A percentile compares a stretch with the other conserved stretches of the same genome.
phyloP scores from a whole-genome alignment of 352 stramenopile species.

The Phytophthora nicotianae region DNA sequence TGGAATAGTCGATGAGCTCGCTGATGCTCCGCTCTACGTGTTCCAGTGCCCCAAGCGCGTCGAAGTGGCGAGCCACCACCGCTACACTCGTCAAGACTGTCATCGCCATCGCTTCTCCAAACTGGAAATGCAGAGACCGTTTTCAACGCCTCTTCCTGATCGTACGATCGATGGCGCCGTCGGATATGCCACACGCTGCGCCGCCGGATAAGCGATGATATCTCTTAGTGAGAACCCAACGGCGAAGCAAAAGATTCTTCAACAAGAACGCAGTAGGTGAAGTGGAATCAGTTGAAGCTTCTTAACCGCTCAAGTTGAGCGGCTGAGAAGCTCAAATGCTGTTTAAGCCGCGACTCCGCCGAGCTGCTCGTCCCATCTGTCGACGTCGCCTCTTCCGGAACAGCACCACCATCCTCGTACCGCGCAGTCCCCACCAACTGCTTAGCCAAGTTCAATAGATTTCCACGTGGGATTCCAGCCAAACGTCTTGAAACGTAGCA shows the following conservation, averaged over 20 bases:
- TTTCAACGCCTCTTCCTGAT: slow-evolving; percentile 18
- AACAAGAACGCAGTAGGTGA: neutral
- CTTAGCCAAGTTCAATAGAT: neutral
- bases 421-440: neutral
- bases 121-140: slow-evolving; percentile 11
- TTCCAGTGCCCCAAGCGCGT: slow-evolving; percentile 20
- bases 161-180: slow-evolving; percentile 17
- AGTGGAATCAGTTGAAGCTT: slow-evolving; percentile 4
- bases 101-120: slow-evolving; percentile 10
- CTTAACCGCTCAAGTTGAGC: too few species aligned
- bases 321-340: too few species aligned
- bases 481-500: slow-evolving; percentile 1
- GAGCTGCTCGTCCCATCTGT: neutral
- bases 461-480: neutral
- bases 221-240: slow-evolving; percentile 4
- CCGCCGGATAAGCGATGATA: slow-evolving; percentile 14
- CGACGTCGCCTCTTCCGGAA: too few species aligned
- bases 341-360: neutral
- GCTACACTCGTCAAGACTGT: slow-evolving; percentile 21
- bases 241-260: neutral
- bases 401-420: too few species aligned
- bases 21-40: slow-evolving; percentile 28
- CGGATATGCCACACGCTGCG: slow-evolving; percentile 12
- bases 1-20: slow-evolving; percentile 32
- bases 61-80: slow-evolving; percentile 18